phyloP scores from a whole-genome alignment of 2,329 filamentous ascomycete genomes.

The Xylariaceae sp. region DNA sequence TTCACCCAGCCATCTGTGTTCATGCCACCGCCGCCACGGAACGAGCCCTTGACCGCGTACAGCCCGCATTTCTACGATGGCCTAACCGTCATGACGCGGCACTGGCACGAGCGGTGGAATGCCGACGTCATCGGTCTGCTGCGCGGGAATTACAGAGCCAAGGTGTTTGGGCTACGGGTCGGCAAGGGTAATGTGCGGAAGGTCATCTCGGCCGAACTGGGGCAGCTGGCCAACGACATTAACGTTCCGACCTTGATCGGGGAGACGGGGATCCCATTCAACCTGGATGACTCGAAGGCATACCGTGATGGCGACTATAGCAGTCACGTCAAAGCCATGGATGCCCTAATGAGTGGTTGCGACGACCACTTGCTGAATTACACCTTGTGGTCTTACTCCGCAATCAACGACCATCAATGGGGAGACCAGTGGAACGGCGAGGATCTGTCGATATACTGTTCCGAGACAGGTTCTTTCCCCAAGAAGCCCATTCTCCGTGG shows the following conservation, averaged over 20 bases:
- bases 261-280: constrained; percentile 21
- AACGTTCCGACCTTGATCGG: constrained; percentile 14
- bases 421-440: constrained; percentile 23
- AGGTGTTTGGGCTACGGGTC: constrained; percentile 15
- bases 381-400: constrained; percentile 18
- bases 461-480: constrained; percentile 19
- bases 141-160: constrained; percentile 16
- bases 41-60: not conserved
- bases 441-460: constrained; percentile 19
- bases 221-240: constrained; percentile 6
- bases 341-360: constrained; percentile 16
- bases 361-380: constrained; percentile 18
- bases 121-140: constrained; percentile 19
- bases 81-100: constrained; percentile 19
- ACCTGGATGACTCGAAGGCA: constrained; percentile 15
- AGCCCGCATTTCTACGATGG: constrained; percentile 23
- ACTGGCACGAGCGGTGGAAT: constrained; percentile 21
- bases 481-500: constrained; percentile 9
- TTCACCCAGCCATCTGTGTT: constrained; percentile 20
- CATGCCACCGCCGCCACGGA: constrained; percentile 10
- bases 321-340: constrained; percentile 17
- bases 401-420: constrained; percentile 19
- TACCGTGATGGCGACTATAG: constrained; percentile 18
- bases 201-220: constrained; percentile 17
- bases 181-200: constrained; percentile 13